Evolutionary conservation across 352 stramenopile genomes (phyloP), one percentile per base, ranked within the genome.

Genomic region (Bremia lactucae): DNA sequence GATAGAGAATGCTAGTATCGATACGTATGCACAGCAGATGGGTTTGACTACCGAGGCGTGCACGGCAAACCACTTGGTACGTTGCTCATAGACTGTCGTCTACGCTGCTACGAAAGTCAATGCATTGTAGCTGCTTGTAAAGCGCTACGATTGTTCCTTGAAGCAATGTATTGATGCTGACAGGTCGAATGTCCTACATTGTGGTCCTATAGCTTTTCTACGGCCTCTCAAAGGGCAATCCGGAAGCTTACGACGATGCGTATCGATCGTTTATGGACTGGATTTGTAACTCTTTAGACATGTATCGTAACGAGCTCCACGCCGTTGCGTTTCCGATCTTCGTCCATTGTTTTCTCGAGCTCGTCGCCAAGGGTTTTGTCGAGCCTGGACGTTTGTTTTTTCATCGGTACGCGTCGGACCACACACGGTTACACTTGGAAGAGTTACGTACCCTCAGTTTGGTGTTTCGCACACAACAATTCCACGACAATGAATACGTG

Each of bases 291-390:
- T 83, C 79, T 49, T 55, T 91, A 9, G 79, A 91, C 40, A 84
- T 87, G 74, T 87, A 87, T 55, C 84, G 84, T 42, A 83, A 76
- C 52, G 79, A 91, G 51, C 55, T 91, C 33, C 76, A 91, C 43
- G 72, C 68, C 0, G 66, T 91, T 31, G 59, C 71, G 22, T 91
- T 84, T 23, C 79, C 79, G 24, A 51, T 91, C 39, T 91, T 87
- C 42, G 74, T 87, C 34, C 79, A 89, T 59, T 86, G 72, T 51
- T 89, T 79, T 49, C 49, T 91, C 25, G 79, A 91, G 42, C 55
- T 91, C 18, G 45, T 88, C n/a, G 47, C 60, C 3, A 87, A 87
- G 36, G 79, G 76, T 0, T 83, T 66, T 16, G 31, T 50, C 2
- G 61, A 79, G 2, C 49, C 62, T 6, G 79, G 65, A 6, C 67